Base-by-base conservation (phyloP, 2,329 filamentous ascomycete species). In the Aureobasidium uvarum region DNA sequence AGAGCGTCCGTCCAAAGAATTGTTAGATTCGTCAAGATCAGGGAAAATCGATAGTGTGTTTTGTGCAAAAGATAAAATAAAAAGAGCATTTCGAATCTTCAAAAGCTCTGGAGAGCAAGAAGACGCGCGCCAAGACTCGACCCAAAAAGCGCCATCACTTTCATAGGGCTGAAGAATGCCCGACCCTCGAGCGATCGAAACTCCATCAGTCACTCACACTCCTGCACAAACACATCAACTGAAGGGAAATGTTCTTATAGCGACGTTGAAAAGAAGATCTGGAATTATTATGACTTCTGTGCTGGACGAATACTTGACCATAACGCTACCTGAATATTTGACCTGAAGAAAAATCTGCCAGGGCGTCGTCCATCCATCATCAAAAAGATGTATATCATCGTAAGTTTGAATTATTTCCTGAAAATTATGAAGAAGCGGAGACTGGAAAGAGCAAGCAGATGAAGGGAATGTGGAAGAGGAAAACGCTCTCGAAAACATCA, bases 311-410 rank as follows among this genome's bases (percentile, higher is more conserved):
- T 16, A 39, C 33, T 46, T 36, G 36, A 63, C 23, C 33, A 45
- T 36, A 54, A 31, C 60, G 48, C 60, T 52, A 20, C 58, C 60
- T 41, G 45, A 62, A 51, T 51, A 62, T 14, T 41, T 62, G 58
- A 62, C 58, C 45, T 63, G 60, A 63, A 60, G 23, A 63, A 63
- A 63, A 63, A 63, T 63, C 48, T 63, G 60, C 39, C 48, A 31
- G 41, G 59, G 48, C 36, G 38, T 43, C 31, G 38, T 51, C 13
- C 45, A 16, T 31, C 46, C 31, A 38, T 18, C 43, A 54, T 28
- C 46, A 43, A 66, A 46, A 23, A 51, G 16, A 72, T 72, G 70
- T 72, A 71, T 59, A 71, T 64, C 58, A 66, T 72, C 8, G 70
- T 71, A 58, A 68, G 69, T 66, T 23, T 11, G 10, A 6, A 38